Evolutionary conservation across 345 rosid genomes (phyloP).

Genomic region (Linum tenue): DNA sequence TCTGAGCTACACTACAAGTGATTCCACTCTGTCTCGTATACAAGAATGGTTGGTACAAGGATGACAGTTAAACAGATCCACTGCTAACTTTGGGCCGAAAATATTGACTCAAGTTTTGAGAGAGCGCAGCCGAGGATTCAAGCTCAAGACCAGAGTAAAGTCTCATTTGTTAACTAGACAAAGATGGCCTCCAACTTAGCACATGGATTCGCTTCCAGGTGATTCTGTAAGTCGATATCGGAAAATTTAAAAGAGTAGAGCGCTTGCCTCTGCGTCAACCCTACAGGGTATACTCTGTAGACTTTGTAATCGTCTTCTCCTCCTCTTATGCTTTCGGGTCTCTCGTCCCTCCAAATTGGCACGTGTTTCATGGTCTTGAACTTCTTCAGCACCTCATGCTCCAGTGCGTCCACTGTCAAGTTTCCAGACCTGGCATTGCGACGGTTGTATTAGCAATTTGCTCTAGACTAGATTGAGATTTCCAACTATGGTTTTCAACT

Average conservation of each 20-base stretch:
- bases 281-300: constrained; percentile 68
- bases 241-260: constrained; percentile 62
- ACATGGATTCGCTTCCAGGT: constrained; percentile 60
- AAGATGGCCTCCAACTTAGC: constrained; percentile 75
- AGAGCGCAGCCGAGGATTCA: too few relatives aligned
- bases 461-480: too few relatives aligned
- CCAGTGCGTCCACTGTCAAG: constrained; percentile 48
- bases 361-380: constrained; percentile 53
- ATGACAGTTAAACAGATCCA: too few relatives aligned
- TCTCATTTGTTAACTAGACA: constrained; percentile 44
- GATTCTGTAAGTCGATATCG: constrained; percentile 44
- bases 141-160: neutral
- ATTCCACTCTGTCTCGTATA: too few relatives aligned
- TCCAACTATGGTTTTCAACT: too few relatives aligned
- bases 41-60: too few relatives aligned
- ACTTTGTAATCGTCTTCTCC: constrained; percentile 46
- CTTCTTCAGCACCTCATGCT: constrained; percentile 52
- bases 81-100: too few relatives aligned
- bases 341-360: constrained; percentile 79
- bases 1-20: too few relatives aligned
- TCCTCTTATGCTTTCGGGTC: constrained; percentile 70
- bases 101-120: too few relatives aligned
- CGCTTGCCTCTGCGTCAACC: constrained; percentile 84
- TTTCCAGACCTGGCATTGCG: constrained; percentile 57
- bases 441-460: constrained; percentile 9